Percentiles rank a stretch among this genome's conserved stretches.
phyloP scores from a whole-genome alignment of 331 rosid genomes.

The Saraca asoca region DNA sequence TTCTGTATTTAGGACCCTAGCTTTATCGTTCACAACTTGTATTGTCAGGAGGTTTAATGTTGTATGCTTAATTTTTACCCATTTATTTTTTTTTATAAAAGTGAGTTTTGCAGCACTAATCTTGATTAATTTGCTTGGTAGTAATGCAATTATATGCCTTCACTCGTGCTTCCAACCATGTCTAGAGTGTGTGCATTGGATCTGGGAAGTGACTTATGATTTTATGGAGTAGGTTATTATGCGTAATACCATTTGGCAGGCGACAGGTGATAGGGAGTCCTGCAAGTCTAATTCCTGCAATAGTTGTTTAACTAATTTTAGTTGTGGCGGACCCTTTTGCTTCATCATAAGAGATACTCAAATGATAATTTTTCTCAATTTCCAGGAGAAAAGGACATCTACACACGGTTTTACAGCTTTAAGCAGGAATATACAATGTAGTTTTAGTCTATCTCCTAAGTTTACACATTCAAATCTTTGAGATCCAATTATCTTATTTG shows the following conservation, averaged over 20 bases:
- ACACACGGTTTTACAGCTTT: too few species aligned
- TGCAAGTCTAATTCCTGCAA: background rate
- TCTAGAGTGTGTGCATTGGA: too few species aligned
- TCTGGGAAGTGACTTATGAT: background rate
- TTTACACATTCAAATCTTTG: too few species aligned
- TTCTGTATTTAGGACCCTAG: slow-evolving; percentile 47
- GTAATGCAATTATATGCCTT: background rate
- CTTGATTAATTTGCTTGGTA: slow-evolving; percentile 12
- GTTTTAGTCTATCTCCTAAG: too few species aligned
- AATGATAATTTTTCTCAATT: background rate
- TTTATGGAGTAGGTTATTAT: background rate
- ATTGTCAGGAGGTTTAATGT: slow-evolving; percentile 43
- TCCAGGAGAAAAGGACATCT: too few species aligned
- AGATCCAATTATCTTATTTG: background rate
- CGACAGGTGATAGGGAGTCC: background rate
- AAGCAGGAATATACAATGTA: too few species aligned
- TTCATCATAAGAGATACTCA: background rate
- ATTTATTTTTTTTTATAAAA: slow-evolving; percentile 18
- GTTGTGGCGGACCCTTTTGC: background rate
- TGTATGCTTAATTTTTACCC: slow-evolving; percentile 41
- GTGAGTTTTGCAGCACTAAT: slow-evolving; percentile 27
- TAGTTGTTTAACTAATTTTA: background rate
- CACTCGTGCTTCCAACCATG: too few species aligned
- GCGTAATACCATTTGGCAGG: background rate
- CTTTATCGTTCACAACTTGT: slow-evolving; percentile 39